Base-by-base conservation (phyloP, 148 eudicot species). In the Persicaria tinctoria region DNA sequence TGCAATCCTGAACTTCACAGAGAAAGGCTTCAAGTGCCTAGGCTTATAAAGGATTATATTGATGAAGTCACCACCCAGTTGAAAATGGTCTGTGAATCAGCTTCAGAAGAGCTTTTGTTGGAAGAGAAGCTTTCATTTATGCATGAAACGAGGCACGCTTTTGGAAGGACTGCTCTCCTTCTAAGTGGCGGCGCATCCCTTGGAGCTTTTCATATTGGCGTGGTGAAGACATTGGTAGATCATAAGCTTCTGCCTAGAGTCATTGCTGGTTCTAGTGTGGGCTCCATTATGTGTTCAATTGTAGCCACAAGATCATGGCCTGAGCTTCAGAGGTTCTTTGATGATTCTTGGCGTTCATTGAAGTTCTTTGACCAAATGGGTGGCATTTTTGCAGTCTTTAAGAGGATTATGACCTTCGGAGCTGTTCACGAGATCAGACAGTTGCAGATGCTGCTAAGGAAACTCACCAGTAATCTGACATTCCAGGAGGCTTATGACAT, bases 111-210 rank as follows among this genome's bases (percentile, higher is more conserved):
- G 82, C 89, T 95, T 76, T 53, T 79, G 44, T 79, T 95, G 79
- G 97, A 95, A 72, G 99, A 95, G 84, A 95, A 90, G 82, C 97
- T 95, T 51, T 91, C 97, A 5, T 92, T 95, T 80, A 92, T 95
- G 92, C 97, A 92, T 56, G 97, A 95, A 79, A 95, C 96, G 27
- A 85, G 97, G 80, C 97, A 92, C 79, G 94, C 94, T 27, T 95
- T 95, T 85, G 97, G 99, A 45, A 87, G 99, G 74, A 95, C 99
- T 0, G 97, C 99, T 82, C 87, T 95, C 85, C 94, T 95, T 68
- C 74, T 95, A 66, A 92, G 99, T 63, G 97, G 99, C 13, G 99
- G 99, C 18, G 99, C 99, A 53, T 92, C 97, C 17, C 87, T 95
- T 45, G 99, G 97, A 46, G 82, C 97, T 75, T 95, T 95, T 72